Evolutionary conservation across 495 filamentous ascomycete genomes (phyloP).

Genomic region (Margaritispora aquatica): DNA sequence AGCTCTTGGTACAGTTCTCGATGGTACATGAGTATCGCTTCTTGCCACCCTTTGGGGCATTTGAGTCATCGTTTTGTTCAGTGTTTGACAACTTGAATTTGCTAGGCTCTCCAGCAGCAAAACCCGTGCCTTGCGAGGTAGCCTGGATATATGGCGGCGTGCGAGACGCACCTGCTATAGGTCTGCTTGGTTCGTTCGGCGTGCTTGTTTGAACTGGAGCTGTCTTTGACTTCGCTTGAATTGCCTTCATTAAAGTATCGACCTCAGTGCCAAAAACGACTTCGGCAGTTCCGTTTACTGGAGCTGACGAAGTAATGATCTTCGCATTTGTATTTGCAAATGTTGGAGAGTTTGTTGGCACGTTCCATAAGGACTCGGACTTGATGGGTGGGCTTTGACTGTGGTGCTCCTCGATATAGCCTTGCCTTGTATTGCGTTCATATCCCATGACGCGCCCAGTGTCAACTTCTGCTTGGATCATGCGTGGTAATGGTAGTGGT

Average conservation of each 20-base stretch:
- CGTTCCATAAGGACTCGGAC: conserved; percentile 12
- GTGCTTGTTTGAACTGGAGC: conserved; percentile 30
- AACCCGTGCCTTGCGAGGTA: conserved; percentile 1
- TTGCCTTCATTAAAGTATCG: conserved; percentile 87
- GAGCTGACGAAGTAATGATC: conserved; percentile 21
- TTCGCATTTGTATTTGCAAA: conserved; percentile 11
- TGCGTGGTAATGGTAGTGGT: conserved; percentile 12
- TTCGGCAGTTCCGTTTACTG: conserved; percentile 27
- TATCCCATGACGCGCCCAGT: conserved; percentile 1
- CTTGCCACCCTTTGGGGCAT: conserved; percentile 23
- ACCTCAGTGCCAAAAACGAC: conserved; percentile 72
- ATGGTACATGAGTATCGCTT: conserved; percentile 74
- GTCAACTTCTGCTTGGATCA: conserved; percentile 13
- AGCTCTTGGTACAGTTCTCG: conserved; percentile 71
- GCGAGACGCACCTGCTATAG: conserved; percentile 19
- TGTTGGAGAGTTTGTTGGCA: conserved; percentile 4
- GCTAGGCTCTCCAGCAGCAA: conserved; percentile 11
- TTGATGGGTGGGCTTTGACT: conserved; percentile 22
- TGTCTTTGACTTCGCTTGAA: conserved; percentile 62
- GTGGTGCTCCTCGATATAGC: conserved; percentile 18
- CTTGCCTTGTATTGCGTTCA: conserved; percentile 9
- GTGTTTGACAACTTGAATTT: conserved; percentile 23
- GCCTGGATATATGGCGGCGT: conserved; percentile 14
- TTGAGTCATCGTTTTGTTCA: conserved; percentile 22
- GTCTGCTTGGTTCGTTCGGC: conserved; percentile 17